These are phyloP conservation scores for Ceratobasidium sp. DNA, from an alignment of 1,284 basidiomycete genomes.

Conservation along the genomic window DNA sequence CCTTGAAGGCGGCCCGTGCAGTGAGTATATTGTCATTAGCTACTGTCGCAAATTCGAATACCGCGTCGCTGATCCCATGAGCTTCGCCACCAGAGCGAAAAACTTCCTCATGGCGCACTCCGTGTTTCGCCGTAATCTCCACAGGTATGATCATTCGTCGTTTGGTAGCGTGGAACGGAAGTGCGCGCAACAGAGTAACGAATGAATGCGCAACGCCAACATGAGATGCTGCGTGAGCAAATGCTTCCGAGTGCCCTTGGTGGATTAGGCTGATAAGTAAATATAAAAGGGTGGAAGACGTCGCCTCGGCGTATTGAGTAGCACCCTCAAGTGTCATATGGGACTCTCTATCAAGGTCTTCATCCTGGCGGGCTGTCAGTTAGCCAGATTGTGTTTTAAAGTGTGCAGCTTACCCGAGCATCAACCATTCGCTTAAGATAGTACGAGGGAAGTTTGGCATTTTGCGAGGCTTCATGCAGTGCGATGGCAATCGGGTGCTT, in stretches of 20 bases:
- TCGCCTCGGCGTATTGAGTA: conserved; percentile 75
- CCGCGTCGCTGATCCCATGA: conserved; percentile 61
- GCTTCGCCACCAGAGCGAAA: conserved; percentile 73
- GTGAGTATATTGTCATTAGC: conserved; percentile 92
- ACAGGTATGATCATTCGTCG: conserved; percentile 82
- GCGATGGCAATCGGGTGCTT: conserved; percentile 85
- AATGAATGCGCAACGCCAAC: conserved; percentile 75
- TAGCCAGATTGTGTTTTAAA: conserved; percentile 21
- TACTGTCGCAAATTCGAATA: conserved; percentile 87
- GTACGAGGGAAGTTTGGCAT: conserved; percentile 66
- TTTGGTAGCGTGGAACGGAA: conserved; percentile 77
- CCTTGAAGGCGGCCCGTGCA: conserved; percentile 76
- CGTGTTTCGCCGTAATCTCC: conserved; percentile 80
- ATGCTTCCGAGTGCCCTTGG: conserved; percentile 62
- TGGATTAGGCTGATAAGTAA: conserved; percentile 76
- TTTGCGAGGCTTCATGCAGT: conserved; percentile 64
- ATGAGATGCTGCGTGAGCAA: conserved; percentile 82
- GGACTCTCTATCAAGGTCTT: conserved; percentile 70
- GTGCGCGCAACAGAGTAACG: conserved; percentile 72
- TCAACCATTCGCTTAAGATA: conserved; percentile 87
- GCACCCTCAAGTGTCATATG: conserved; percentile 75
- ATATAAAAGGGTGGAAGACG: conserved; percentile 80
- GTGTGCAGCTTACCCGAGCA: conserved; percentile 66
- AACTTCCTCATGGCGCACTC: conserved; percentile 86
- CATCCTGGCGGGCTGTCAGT: conserved; percentile 59